Conservation (phyloP, 345 rosid genomes). For the Clausena lansium region DNA sequence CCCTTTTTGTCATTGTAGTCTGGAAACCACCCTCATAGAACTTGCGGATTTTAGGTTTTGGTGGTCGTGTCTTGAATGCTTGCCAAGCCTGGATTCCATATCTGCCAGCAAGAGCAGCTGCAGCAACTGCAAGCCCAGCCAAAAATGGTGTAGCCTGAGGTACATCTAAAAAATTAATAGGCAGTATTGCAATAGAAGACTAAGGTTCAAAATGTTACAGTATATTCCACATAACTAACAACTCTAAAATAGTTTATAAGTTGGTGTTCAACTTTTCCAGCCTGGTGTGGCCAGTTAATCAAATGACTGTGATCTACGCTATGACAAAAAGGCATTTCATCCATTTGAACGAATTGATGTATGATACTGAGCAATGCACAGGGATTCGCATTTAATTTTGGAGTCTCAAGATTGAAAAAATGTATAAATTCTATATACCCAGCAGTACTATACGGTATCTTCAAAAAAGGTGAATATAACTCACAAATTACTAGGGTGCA, state of each 20-base stretch:
- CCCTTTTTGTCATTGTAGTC: slow-evolving; percentile 69
- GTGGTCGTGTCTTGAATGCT: slow-evolving; percentile 66
- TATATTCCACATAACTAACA: not conserved
- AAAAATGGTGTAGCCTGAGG: slow-evolving; percentile 73
- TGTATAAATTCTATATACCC: not conserved
- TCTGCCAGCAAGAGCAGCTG: slow-evolving; percentile 78
- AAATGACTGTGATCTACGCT: not conserved
- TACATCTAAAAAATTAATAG: slow-evolving; percentile 9
- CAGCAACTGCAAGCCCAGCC: slow-evolving; percentile 83
- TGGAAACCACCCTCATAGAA: slow-evolving; percentile 83
- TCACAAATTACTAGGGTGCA: not conserved
- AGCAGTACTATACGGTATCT: not conserved
- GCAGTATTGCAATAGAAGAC: not conserved
- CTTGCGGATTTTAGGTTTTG: slow-evolving; percentile 47
- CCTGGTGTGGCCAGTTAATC: not conserved
- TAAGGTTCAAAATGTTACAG: not conserved
- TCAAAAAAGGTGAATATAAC: not conserved
- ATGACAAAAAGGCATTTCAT: not conserved
- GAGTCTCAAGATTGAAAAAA: not conserved
- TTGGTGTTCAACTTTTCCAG: not conserved
- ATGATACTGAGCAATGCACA: too few species aligned
- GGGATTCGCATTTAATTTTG: not conserved
- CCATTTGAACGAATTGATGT: not conserved
- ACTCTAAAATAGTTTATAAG: not conserved
- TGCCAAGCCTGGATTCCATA: slow-evolving; percentile 94